phyloP scores from a whole-genome alignment of 441 rosid species.

The Erodium texanum region DNA sequence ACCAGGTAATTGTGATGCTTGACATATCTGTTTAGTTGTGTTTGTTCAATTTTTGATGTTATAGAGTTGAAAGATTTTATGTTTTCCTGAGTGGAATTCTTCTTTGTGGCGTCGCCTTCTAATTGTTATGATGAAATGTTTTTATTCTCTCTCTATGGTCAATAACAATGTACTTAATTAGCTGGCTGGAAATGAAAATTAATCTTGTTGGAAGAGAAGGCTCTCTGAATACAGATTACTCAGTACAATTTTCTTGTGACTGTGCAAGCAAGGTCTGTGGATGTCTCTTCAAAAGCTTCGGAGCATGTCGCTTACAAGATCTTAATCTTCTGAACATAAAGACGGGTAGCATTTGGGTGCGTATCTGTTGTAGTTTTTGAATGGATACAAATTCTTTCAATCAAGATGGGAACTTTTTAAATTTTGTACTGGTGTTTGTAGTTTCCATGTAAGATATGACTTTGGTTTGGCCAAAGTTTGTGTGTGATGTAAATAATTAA shows the following conservation, averaged over 20 bases:
- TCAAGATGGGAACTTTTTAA: neutral
- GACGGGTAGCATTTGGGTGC: neutral
- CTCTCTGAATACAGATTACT: neutral
- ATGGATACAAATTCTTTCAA: neutral
- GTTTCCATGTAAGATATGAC: neutral
- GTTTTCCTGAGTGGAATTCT: neutral
- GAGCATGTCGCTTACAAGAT: neutral
- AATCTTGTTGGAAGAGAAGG: neutral
- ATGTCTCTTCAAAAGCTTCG: neutral
- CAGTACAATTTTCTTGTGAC: neutral
- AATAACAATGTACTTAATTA: neutral
- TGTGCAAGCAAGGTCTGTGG: neutral
- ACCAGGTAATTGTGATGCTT: neutral
- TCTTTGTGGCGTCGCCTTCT: neutral
- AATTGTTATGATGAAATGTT: neutral
- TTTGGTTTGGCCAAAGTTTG: neutral
- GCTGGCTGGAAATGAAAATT: neutral
- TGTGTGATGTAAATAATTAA: neutral
- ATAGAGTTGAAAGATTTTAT: neutral
- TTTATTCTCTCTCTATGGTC: neutral
- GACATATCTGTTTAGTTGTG: neutral
- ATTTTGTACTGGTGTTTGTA: constrained; percentile 1
- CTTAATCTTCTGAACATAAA: neutral
- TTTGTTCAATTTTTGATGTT: neutral
- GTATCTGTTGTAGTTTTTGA: neutral